Percentiles rank a stretch among this genome's conserved stretches.
These are phyloP conservation scores for Bathelium albidoporum DNA, from an alignment of 495 filamentous ascomycete species.

Conservation along the genomic window DNA sequence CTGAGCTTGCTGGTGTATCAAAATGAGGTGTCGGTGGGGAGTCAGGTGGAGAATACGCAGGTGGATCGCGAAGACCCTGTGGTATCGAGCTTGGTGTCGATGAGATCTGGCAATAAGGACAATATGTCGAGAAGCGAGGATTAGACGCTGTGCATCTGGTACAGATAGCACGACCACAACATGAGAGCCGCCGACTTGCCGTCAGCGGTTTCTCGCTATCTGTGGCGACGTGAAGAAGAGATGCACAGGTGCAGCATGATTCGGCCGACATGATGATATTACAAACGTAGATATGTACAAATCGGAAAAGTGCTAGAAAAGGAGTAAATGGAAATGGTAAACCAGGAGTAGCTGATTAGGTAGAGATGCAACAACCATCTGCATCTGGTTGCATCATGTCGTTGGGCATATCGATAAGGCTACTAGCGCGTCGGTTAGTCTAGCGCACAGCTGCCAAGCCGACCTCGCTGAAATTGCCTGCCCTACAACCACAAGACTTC, in stretches of 20 bases:
- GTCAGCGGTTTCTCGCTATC: constrained; percentile 18
- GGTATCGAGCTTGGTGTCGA: constrained; percentile 41
- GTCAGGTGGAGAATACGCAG: constrained; percentile 42
- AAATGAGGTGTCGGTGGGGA: constrained; percentile 16
- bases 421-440: constrained; percentile 6
- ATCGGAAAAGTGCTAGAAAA: not conserved
- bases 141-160: constrained; percentile 57
- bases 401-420: constrained; percentile 1
- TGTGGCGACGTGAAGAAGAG: constrained; percentile 31
- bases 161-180: constrained; percentile 60
- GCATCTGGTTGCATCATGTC: not conserved
- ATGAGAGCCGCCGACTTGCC: constrained; percentile 32
- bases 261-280: constrained; percentile 23
- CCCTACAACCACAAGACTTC: too few species aligned
- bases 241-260: constrained; percentile 59
- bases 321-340: not conserved
- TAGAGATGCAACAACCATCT: too few species aligned
- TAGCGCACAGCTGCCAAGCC: constrained; percentile 4
- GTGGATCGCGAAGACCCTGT: constrained; percentile 47
- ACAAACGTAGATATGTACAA: not conserved
- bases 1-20: constrained; percentile 24
- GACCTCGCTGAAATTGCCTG: constrained; percentile 11
- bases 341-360: not conserved
- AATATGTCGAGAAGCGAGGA: constrained; percentile 58
- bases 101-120: constrained; percentile 50